Percentiles rank a stretch among this genome's conserved stretches.
Conservation (phyloP, 345 rosid genomes). For the Litchi chinensis region DNA sequence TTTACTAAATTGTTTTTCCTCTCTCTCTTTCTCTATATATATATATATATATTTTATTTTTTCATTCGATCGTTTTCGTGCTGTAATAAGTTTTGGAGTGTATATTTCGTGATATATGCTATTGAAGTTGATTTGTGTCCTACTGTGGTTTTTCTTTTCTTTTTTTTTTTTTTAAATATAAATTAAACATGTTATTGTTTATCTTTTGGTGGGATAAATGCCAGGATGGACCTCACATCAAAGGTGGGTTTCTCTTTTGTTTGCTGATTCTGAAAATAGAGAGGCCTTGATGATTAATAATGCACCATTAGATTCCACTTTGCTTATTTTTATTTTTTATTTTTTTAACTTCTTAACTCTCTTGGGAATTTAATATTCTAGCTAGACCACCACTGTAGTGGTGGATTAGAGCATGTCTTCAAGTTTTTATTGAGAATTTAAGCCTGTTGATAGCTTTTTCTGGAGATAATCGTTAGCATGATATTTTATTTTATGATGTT, state of each 20-base stretch:
- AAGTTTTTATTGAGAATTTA: too few relatives aligned
- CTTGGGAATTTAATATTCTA: neutral
- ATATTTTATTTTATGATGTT: too few relatives aligned
- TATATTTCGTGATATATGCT: neutral
- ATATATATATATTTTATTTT: neutral
- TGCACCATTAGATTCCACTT: neutral
- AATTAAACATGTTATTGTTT: neutral
- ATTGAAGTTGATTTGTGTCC: neutral
- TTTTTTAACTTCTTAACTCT: neutral
- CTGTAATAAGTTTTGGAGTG: neutral
- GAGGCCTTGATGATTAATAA: neutral
- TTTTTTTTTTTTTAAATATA: too few relatives aligned
- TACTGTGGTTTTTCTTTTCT: too few relatives aligned
- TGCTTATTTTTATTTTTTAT: neutral
- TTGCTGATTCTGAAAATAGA: neutral
- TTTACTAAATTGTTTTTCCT: neutral
- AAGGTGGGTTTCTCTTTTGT: neutral
- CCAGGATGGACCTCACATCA: neutral
- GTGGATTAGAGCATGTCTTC: neutral
- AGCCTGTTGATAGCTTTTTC: too few relatives aligned
- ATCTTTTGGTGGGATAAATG: neutral
- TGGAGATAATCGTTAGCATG: too few relatives aligned
- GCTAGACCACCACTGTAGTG: neutral
- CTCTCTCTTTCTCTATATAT: neutral
- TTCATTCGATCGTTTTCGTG: too few relatives aligned